Conservation (phyloP, 176 grass and related monocot genomes). For the Musa beccarii region DNA sequence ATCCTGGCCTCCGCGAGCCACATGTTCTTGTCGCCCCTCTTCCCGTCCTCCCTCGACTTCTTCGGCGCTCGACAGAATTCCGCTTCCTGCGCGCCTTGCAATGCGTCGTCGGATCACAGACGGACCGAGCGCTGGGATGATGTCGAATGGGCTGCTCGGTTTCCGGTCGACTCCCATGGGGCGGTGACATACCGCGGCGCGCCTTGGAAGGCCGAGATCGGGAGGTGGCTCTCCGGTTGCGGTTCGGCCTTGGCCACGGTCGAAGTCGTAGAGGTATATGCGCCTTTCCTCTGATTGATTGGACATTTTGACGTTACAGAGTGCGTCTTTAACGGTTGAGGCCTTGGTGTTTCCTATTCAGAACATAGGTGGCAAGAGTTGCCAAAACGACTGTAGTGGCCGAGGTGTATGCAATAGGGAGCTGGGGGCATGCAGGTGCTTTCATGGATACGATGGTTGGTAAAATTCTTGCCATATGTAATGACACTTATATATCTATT, state of each 20-base stretch:
- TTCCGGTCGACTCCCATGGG: constrained; percentile 38
- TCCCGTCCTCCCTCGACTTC: constrained; percentile 42
- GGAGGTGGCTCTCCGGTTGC: constrained; percentile 68
- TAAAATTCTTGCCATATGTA: constrained; percentile 12
- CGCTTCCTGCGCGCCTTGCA: not conserved
- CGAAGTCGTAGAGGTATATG: constrained; percentile 45
- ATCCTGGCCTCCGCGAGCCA: constrained; percentile 31
- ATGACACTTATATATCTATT: not conserved
- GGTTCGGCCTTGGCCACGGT: constrained; percentile 30
- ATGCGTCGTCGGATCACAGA: constrained; percentile 1
- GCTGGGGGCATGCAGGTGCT: constrained; percentile 84
- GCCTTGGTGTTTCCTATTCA: constrained; percentile 14
- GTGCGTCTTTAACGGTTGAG: not conserved
- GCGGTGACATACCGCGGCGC: constrained; percentile 42
- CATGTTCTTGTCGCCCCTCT: constrained; percentile 48
- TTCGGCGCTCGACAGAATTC: constrained; percentile 15
- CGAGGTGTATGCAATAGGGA: constrained; percentile 69
- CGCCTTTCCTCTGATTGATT: not conserved
- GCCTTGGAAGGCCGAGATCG: constrained; percentile 66
- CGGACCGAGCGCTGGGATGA: not conserved
- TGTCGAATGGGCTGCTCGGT: constrained; percentile 3
- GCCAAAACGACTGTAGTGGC: constrained; percentile 51
- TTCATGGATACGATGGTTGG: constrained; percentile 88
- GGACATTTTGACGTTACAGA: not conserved
- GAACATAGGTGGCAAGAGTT: constrained; percentile 42